Percentiles rank a stretch among this genome's conserved stretches.
These are phyloP conservation scores for Yarrowia galli DNA, from an alignment of 1,139 yeast genomes.

Conservation along the genomic window DNA sequence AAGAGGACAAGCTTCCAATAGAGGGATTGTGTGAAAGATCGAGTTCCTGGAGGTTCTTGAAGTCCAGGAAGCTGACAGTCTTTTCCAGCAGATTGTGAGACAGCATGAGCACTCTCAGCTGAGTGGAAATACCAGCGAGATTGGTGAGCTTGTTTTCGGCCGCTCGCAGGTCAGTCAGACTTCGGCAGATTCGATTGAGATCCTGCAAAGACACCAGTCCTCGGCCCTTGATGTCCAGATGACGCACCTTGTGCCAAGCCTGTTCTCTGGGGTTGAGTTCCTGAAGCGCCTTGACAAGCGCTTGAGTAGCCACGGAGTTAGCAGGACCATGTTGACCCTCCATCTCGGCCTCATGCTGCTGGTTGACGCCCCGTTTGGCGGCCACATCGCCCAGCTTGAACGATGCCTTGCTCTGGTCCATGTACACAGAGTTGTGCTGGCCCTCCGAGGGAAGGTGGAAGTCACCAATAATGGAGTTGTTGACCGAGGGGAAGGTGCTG, in stretches of 20 bases:
- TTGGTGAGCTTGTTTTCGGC: slow-evolving; percentile 46
- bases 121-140: slow-evolving; percentile 52
- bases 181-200: slow-evolving; percentile 19
- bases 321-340: slow-evolving; percentile 7
- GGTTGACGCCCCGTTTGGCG: background rate
- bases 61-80: slow-evolving; percentile 45
- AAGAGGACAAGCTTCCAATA: slow-evolving; percentile 49
- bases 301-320: slow-evolving; percentile 47
- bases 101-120: slow-evolving; percentile 48
- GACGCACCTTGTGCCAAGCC: slow-evolving; percentile 51
- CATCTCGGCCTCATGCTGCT: slow-evolving; percentile 10
- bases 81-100: slow-evolving; percentile 50
- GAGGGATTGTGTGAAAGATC: slow-evolving; percentile 48
- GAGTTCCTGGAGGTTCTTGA: slow-evolving; percentile 49
- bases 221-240: slow-evolving; percentile 44
- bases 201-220: slow-evolving; percentile 9
- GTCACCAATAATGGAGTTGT: slow-evolving; percentile 28
- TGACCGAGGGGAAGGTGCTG: background rate
- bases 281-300: slow-evolving; percentile 49
- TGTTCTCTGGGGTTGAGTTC: slow-evolving; percentile 49
- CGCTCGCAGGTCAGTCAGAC: slow-evolving; percentile 16
- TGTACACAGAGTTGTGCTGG: slow-evolving; percentile 31
- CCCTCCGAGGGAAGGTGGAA: slow-evolving; percentile 22
- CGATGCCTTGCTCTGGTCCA: slow-evolving; percentile 26
- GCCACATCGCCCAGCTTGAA: slow-evolving; percentile 10